Evolutionary conservation across 2,329 filamentous ascomycete genomes (phyloP).

Genomic region (Daldinia sp.): DNA sequence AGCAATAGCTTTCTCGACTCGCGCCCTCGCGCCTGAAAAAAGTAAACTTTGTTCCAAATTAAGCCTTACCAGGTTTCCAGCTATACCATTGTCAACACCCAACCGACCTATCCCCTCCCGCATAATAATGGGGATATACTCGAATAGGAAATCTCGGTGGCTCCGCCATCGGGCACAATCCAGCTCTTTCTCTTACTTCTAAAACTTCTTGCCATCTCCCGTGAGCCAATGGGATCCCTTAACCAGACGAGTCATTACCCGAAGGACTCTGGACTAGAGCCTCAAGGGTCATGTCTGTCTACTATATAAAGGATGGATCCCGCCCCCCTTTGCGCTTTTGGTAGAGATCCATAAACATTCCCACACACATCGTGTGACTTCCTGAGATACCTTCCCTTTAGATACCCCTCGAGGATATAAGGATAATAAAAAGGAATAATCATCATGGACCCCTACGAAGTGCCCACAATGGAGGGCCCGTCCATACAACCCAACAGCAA

Average conservation of each 20-base stretch:
- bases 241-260: neutral
- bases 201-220: slow-evolving; percentile 13
- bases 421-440: slow-evolving; percentile 10
- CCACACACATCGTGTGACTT: slow-evolving; percentile 5
- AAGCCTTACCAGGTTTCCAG: slow-evolving; percentile 23
- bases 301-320: slow-evolving; percentile 34
- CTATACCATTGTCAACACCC: slow-evolving; percentile 16
- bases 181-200: slow-evolving; percentile 30
- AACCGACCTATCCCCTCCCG: slow-evolving; percentile 24
- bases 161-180: slow-evolving; percentile 32
- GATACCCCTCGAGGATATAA: slow-evolving; percentile 12
- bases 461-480: slow-evolving; percentile 15
- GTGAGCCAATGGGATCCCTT: slow-evolving; percentile 21
- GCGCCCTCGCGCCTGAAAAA: slow-evolving; percentile 3
- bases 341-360: slow-evolving; percentile 10
- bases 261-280: slow-evolving; percentile 16
- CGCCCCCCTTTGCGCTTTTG: slow-evolving; percentile 21
- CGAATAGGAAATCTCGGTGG: slow-evolving; percentile 26
- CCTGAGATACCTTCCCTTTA: slow-evolving; percentile 6
- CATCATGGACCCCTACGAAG: slow-evolving; percentile 27
- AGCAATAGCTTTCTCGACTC: slow-evolving; percentile 19
- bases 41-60: slow-evolving; percentile 20
- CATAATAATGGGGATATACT: slow-evolving; percentile 29
- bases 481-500: neutral
- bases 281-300: slow-evolving; percentile 11